Conservation (phyloP, 176 grass and related monocot species). For the Bonia amplexicaulis region DNA sequence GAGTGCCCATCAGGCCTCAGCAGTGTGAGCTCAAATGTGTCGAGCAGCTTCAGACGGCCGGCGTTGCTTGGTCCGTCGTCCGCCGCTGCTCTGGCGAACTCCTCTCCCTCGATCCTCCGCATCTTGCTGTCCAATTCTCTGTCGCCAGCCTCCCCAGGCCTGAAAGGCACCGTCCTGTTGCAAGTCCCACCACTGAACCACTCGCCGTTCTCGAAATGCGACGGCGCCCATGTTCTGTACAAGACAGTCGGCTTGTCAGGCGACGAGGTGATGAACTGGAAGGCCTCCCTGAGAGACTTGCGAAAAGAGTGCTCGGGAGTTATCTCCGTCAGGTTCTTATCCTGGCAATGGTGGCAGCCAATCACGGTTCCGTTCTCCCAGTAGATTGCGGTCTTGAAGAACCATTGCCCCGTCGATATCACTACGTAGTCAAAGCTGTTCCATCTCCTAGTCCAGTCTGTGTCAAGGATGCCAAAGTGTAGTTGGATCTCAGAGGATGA, state of each 20-base stretch:
- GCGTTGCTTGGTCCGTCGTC: background rate
- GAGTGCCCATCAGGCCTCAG: conserved; percentile 75
- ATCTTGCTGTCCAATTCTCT: conserved; percentile 46
- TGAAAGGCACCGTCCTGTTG: conserved; percentile 66
- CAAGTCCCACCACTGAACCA: conserved; percentile 79
- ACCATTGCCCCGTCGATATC: conserved; percentile 87
- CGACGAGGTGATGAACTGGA: conserved; percentile 48
- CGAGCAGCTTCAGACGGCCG: conserved; percentile 49
- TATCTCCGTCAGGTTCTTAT: conserved; percentile 56
- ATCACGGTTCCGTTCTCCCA: conserved; percentile 45
- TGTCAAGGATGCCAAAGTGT: conserved; percentile 58
- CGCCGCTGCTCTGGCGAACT: conserved; percentile 40
- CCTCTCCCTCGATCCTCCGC: conserved; percentile 62
- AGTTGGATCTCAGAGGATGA: conserved; percentile 64
- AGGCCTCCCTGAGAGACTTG: conserved; percentile 38
- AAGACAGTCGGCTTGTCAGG: conserved; percentile 66
- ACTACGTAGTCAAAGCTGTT: conserved; percentile 67
- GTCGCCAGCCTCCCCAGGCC: conserved; percentile 29
- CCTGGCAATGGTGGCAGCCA: conserved; percentile 71
- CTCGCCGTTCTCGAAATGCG: conserved; percentile 70
- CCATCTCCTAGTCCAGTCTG: conserved; percentile 59
- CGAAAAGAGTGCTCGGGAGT: conserved; percentile 39
- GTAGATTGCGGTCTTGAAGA: conserved; percentile 74
- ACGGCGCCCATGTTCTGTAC: conserved; percentile 70
- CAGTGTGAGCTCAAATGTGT: conserved; percentile 68